Base-by-base conservation (phyloP, 2,329 filamentous ascomycete species). In the Blastomyces gilchristii region DNA sequence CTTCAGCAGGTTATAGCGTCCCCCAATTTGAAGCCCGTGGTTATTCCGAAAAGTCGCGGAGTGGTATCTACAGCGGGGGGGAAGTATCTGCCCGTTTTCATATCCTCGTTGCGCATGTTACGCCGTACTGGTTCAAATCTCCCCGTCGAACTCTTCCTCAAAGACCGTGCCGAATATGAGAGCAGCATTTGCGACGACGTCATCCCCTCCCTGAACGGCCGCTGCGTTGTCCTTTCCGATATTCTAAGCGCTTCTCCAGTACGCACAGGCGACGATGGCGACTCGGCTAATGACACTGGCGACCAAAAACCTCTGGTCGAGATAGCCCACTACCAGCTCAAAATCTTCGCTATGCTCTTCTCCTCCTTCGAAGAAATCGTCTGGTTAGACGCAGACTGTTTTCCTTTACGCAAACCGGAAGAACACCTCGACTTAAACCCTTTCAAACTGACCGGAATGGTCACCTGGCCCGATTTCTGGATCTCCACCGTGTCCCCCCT, bases 361-460 rank as follows among this genome's bases (percentile, higher is more conserved):
- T 84, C 83, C 2, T 80, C 81, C 6, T 86, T 85, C 66, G 80
- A 84, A 67, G 77, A 84, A 61, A 77, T 84, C n/a, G 75, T 85
- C 39, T 84, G 82, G 71, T 78, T 85, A 68, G 83, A 85, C 68
- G 80, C 81, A 63, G 82, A 85, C 67, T 78, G 77, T 66, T 83
- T 84, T 67, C 81, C 83, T 11, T 68, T 79, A n/a, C 72, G 77
- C 52, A 73, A 80, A 56, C 78, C 79, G 0, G 75, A 76, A 39
- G 64, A 71, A 2, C 71, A 85, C 14, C 80, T 85, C 65, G 71
- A 77, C n/a, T 72, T 75, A 1, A 77, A 81, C 49, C 81, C 82
- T 0, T 85, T 81, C 70, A 76, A 67, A 6, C 78, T 78, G 2
- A 77, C 76, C 1, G 83, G 83, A 14, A 72, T 85, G 61, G 76